Evolutionary conservation across 352 stramenopile species (phyloP).

Genomic region (Phytophthora citricola): DNA sequence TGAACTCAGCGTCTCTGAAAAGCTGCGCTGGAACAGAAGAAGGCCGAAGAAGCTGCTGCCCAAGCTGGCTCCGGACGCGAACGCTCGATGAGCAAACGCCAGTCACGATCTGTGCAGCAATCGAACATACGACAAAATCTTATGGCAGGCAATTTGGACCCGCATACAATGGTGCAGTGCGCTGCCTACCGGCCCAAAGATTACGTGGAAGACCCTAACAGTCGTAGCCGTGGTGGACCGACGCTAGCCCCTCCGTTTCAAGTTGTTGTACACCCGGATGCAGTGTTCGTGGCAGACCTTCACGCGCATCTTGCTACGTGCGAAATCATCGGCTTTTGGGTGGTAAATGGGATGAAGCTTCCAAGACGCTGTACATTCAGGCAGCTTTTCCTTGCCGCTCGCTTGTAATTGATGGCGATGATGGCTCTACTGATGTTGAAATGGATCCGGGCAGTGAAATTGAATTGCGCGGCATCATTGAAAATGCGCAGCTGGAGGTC

Average conservation of each 20-base stretch:
- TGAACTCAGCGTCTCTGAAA: conserved; percentile 37
- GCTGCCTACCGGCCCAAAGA: conserved; percentile 62
- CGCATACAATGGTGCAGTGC: conserved; percentile 90
- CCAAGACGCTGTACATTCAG: conserved; percentile 92
- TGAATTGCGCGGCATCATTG: conserved; percentile 90
- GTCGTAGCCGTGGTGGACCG: conserved; percentile 49
- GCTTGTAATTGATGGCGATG: conserved; percentile 87
- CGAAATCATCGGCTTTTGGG: conserved; percentile 96
- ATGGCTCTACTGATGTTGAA: conserved; percentile 94
- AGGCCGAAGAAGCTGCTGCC: conserved; percentile 25
- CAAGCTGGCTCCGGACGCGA: conserved; percentile 27
- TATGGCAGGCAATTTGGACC: conserved; percentile 74
- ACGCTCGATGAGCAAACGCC: conserved; percentile 53
- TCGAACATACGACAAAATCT: conserved; percentile 83
- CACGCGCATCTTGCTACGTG: conserved; percentile 93
- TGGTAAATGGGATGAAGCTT: conserved; percentile 85
- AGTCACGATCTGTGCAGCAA: conserved; percentile 76
- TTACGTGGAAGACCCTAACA: conserved; percentile 43
- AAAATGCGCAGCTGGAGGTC: conserved; percentile 88
- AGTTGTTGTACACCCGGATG: conserved; percentile 91
- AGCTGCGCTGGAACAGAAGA: conserved; percentile 22
- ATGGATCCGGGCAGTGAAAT: conserved; percentile 95
- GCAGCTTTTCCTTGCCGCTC: conserved; percentile 93
- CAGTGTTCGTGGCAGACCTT: conserved; percentile 91
- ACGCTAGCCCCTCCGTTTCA: conserved; percentile 83